phyloP scores from a whole-genome alignment of 2,329 filamentous ascomycete species.

The Raffaelea arxii region DNA sequence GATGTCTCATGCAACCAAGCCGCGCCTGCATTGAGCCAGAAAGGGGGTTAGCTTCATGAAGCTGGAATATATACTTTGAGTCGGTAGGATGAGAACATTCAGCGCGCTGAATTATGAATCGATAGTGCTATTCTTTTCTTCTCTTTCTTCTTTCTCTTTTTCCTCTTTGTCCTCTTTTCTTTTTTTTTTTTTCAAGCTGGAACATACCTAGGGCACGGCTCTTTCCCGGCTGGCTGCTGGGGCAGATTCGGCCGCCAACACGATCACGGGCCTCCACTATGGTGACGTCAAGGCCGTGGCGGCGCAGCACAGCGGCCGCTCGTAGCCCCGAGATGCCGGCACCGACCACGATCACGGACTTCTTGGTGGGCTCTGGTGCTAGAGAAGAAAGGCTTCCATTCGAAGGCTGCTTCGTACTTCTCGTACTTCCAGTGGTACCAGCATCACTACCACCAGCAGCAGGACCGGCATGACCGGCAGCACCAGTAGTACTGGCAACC shows the following conservation, averaged over 20 bases:
- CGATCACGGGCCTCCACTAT: conserved; percentile 46
- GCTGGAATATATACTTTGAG: too few species aligned
- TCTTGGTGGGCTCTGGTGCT: conserved; percentile 3
- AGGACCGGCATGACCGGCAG: not conserved
- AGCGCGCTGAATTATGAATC: too few species aligned
- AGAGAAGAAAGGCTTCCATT: conserved; percentile 1
- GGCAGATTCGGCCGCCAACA: conserved; percentile 38
- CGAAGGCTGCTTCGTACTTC: not conserved
- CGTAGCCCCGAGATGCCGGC: conserved; percentile 47
- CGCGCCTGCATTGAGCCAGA: too few species aligned
- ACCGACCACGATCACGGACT: conserved; percentile 31
- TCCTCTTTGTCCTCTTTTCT: too few species aligned
- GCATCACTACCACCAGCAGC: not conserved
- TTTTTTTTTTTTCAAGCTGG: too few species aligned
- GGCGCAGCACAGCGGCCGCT: conserved; percentile 44
- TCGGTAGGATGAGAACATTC: not conserved
- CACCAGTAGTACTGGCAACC: not conserved
- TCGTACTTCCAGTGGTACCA: too few species aligned
- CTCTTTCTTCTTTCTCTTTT: too few species aligned
- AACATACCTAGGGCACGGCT: conserved; percentile 1
- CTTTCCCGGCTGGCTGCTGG: conserved; percentile 1
- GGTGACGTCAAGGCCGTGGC: conserved; percentile 42
- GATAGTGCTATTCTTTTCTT: too few species aligned
- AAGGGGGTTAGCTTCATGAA: too few species aligned
- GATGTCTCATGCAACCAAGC: conserved; percentile 5